Base-by-base conservation (phyloP, 163 green algal species). In the Trebouxiophyceae sp. region DNA sequence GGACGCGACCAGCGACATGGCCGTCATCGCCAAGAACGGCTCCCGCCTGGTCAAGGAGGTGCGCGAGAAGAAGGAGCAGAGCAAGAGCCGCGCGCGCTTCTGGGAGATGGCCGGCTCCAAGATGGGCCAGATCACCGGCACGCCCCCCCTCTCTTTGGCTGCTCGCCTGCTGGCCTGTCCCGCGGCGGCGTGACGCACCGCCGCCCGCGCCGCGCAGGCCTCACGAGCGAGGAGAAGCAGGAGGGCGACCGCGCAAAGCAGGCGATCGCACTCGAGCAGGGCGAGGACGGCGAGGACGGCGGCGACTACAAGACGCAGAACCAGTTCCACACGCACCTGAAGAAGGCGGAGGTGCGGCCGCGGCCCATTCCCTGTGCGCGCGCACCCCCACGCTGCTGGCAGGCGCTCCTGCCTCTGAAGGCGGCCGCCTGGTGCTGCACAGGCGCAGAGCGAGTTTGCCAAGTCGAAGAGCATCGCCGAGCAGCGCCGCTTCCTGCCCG, bases 81-180 rank as follows among this genome's bases (percentile, higher is more conserved):
- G 81, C 73, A 96, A 97, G 84, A 89, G 73, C 67, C 79, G 93
- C 54, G 63, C 88, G 66, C 74, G 91, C 19, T 99, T 99, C 81
- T 99, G 93, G 93, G 93, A 99, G 71, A 77, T 98, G 57, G 90
- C 93, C 20, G 91, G 91, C 27, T 93, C 83, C 62, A 97, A 97
- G 76, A 97, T 99, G 79, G 93, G 86, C 7, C 62, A 87, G 50
- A 86, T 98, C 76, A 96, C 95, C 45, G 80, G 75, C 44, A n/a
- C n/a, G n/a, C n/a, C n/a, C n/a, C n/a, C n/a, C n/a, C n/a, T n/a
- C n/a, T n/a, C n/a, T n/a, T n/a, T n/a, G n/a, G n/a, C n/a, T n/a
- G n/a, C n/a, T n/a, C n/a, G n/a, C n/a, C n/a, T n/a, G n/a, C n/a
- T n/a, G n/a, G n/a, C n/a, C n/a, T n/a, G n/a, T n/a, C n/a, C n/a